phyloP scores from a whole-genome alignment of 345 rosid species.

The Salix exigua region DNA sequence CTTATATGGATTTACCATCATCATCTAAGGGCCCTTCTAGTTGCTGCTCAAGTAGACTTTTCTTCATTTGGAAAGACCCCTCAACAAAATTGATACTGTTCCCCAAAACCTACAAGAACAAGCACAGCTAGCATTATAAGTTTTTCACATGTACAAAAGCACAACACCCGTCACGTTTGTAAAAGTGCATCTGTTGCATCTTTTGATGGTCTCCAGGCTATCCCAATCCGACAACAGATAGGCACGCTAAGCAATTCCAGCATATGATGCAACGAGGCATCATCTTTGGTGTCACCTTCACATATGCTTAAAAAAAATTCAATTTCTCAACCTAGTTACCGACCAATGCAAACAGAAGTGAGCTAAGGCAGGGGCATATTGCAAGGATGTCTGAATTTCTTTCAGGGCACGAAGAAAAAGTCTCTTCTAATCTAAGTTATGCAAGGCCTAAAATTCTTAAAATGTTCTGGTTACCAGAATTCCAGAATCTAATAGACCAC shows the following conservation, averaged over 20 bases:
- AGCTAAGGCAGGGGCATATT: not conserved
- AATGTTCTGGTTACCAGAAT: too few species aligned
- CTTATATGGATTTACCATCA: slow-evolving; percentile 30
- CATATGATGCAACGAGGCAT: too few species aligned
- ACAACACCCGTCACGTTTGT: not conserved
- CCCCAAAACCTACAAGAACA: slow-evolving; percentile 54
- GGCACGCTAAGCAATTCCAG: too few species aligned
- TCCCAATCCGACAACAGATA: not conserved
- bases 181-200: not conserved
- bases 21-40: slow-evolving; percentile 14
- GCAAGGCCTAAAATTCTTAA: too few species aligned
- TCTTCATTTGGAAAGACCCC: slow-evolving; percentile 26
- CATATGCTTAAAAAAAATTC: not conserved
- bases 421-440: too few species aligned
- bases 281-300: too few species aligned
- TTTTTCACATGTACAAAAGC: too few species aligned
- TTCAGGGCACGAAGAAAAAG: too few species aligned
- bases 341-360: not conserved
- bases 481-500: too few species aligned
- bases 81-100: slow-evolving; percentile 53
- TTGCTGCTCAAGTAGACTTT: not conserved
- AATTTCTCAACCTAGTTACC: not conserved
- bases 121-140: too few species aligned
- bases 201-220: not conserved
- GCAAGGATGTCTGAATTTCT: too few species aligned